A percentile compares a stretch with the other conserved stretches of the same genome.
Conservation (phyloP, 371 early-diverging fungal species). For the Sporodiniella umbellata region DNA sequence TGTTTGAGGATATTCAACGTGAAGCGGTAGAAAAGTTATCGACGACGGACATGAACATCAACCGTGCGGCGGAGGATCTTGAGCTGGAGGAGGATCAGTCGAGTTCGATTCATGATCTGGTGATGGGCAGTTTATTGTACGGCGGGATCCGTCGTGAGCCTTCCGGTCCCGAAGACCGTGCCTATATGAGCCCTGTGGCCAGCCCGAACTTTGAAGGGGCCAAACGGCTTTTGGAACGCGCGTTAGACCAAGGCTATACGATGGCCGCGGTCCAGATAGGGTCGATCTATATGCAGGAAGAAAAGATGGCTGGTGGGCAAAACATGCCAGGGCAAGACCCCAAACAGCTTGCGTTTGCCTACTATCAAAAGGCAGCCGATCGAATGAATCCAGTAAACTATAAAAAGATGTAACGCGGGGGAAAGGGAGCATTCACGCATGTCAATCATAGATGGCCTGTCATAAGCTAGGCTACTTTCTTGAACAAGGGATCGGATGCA, state of each 20-base stretch:
- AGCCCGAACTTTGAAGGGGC: conserved; percentile 59
- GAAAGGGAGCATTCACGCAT: not conserved
- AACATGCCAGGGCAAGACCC: conserved; percentile 53
- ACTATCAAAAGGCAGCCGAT: conserved; percentile 54
- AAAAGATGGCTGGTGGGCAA: conserved; percentile 47
- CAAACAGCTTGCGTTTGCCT: conserved; percentile 45
- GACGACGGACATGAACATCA: conserved; percentile 49
- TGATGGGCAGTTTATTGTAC: conserved; percentile 51
- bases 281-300: conserved; percentile 55
- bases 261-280: conserved; percentile 64
- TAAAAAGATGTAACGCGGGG: not conserved
- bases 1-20: conserved; percentile 51
- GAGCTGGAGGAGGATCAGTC: conserved; percentile 26
- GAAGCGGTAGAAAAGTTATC: conserved; percentile 50
- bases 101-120: conserved; percentile 45
- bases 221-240: conserved; percentile 48
- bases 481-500: conserved; percentile 46
- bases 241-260: conserved; percentile 50
- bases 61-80: conserved; percentile 47
- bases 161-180: conserved; percentile 31
- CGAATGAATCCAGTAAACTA: conserved; percentile 49
- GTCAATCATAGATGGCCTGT: conserved; percentile 48
- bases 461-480: conserved; percentile 56
- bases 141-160: conserved; percentile 54
- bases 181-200: conserved; percentile 49